Base-by-base conservation (phyloP, 306 rosid genomes). In the Lathyrus oleraceus region DNA sequence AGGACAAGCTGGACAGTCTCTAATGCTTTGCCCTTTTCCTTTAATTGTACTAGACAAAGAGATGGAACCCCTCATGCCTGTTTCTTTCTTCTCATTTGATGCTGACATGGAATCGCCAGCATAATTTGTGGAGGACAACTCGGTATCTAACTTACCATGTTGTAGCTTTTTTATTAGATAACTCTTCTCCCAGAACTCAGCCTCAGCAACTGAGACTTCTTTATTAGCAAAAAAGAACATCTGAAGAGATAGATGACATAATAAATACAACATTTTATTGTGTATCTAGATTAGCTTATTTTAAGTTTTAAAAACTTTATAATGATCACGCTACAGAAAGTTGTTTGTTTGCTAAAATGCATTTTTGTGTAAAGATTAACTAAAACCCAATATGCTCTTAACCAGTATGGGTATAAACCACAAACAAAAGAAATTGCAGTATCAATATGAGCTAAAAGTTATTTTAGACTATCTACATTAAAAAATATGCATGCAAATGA, bases 121-220 rank as follows among this genome's bases (percentile, higher is more conserved):
- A 65, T 32, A 49, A 78, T 69, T 64, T 38, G 76, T 61, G 57
- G 81, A 70, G 48, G 79, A 54, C 54, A 73, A 20, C 69, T 73
- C 82, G 40, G 52, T 83, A 45, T 83, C 83, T 62, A 80, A 78
- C 77, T 84, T 81, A 52, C 53, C 54, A 71, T 53, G 67, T 44
- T 78, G 92, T 19, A 76, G 63, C 75, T 52, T 78, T 73, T 94
- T 85, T 76, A 88, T 76, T 72, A 89, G 78, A 78, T 87, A 90
- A 78, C 98, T 94, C 82, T 84, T 90, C 87, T 94, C 98, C 98
- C 98, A 94, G 78, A 94, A 94, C 68, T 90, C 97, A 54, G 89
- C 86, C 77, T 87, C 87, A 5, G 89, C 92, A 71, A 88, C 89
- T 28, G 95, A 84, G 75, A 86, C 82, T 62, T 79, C 85, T 78